These are phyloP conservation scores for Batrachochytrium dendrobatidis DNA, from an alignment of 371 early-diverging fungal genomes.

Conservation along the genomic window DNA sequence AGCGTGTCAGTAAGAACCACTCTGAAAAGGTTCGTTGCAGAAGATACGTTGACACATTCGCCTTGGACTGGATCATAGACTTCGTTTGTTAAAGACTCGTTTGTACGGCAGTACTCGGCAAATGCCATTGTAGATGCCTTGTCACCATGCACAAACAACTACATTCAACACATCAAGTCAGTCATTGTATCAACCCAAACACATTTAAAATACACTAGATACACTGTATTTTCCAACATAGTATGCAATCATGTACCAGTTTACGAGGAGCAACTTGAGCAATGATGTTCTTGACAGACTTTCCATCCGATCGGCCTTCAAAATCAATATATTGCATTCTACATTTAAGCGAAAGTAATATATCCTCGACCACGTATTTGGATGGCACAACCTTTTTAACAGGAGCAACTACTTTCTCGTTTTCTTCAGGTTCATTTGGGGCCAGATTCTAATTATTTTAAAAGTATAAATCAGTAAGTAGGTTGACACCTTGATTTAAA, in stretches of 20 bases:
- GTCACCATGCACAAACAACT: conserved; percentile 81
- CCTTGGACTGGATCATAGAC: conserved; percentile 72
- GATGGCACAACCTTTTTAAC: conserved; percentile 48
- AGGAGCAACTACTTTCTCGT: conserved; percentile 4
- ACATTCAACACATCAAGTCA: neutral
- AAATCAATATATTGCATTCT: conserved; percentile 76
- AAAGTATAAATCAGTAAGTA: neutral
- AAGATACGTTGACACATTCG: conserved; percentile 80
- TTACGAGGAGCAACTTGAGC: conserved; percentile 77
- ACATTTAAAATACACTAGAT: neutral
- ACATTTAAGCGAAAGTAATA: conserved; percentile 59
- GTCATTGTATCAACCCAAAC: neutral
- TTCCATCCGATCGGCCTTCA: conserved; percentile 85
- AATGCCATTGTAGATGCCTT: conserved; percentile 57
- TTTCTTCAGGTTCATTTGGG: conserved; percentile 23
- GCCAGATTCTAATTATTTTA: conserved; percentile 3
- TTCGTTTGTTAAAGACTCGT: conserved; percentile 67
- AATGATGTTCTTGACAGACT: conserved; percentile 77
- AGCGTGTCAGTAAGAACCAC: conserved; percentile 77
- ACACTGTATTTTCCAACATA: neutral
- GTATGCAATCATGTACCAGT: conserved; percentile 46
- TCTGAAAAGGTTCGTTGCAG: conserved; percentile 76
- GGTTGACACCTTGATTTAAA: neutral
- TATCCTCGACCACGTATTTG: conserved; percentile 58
- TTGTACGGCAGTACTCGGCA: conserved; percentile 46